phyloP scores from a whole-genome alignment of 805 yeast genomes.

The Kuraishia borneana region DNA sequence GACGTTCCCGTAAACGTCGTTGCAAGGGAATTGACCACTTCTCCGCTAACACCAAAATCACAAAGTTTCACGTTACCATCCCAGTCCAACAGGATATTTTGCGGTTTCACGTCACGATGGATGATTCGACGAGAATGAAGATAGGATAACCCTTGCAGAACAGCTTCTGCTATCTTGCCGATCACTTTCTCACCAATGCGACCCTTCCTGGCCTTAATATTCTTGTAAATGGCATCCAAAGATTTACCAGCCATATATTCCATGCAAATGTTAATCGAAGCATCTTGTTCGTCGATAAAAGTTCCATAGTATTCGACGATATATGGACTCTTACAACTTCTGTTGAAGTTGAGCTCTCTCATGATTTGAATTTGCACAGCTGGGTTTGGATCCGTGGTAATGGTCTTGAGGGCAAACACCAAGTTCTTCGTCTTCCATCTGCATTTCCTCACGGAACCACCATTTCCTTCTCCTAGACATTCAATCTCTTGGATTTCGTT shows the following conservation, averaged over 20 bases:
- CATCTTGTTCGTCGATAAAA: constrained; percentile 62
- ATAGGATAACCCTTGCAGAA: constrained; percentile 75
- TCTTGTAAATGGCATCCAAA: constrained; percentile 80
- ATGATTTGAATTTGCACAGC: constrained; percentile 84
- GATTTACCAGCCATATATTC: constrained; percentile 95
- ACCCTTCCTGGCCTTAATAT: constrained; percentile 63
- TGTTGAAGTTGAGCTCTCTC: constrained; percentile 82
- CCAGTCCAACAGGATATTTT: constrained; percentile 69
- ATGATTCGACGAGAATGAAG: constrained; percentile 80
- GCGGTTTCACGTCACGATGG: constrained; percentile 95
- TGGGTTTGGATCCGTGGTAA: constrained; percentile 69
- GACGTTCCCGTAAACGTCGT: constrained; percentile 97
- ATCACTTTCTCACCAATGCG: constrained; percentile 87
- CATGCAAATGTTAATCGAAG: constrained; percentile 89
- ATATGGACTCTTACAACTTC: constrained; percentile 68
- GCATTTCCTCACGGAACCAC: constrained; percentile 85
- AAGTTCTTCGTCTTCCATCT: constrained; percentile 42
- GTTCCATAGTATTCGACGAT: constrained; percentile 93
- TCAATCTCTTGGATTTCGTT: constrained; percentile 59
- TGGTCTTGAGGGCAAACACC: constrained; percentile 75
- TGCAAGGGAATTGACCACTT: constrained; percentile 88
- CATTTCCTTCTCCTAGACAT: constrained; percentile 86
- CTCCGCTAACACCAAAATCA: constrained; percentile 97
- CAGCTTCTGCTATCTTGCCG: constrained; percentile 83
- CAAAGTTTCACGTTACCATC: constrained; percentile 83